Evolutionary conservation across 805 yeast species (phyloP).

Genomic region (Brettanomyces bruxellensis): DNA sequence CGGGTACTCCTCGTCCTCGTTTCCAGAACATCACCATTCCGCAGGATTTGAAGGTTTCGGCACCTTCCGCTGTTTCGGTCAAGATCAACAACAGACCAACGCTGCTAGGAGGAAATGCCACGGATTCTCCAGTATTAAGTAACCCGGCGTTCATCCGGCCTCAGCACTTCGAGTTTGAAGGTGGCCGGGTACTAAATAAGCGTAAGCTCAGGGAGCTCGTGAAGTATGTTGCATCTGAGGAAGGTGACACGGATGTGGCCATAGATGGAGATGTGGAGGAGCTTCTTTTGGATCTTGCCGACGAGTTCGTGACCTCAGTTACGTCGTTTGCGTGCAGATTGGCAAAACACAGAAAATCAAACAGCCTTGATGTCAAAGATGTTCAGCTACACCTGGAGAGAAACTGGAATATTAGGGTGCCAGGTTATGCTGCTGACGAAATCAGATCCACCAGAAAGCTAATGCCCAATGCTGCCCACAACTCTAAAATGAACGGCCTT

Average conservation of each 20-base stretch:
- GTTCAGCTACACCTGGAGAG: slow-evolving; percentile 85
- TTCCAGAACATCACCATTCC: slow-evolving; percentile 70
- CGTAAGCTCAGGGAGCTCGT: slow-evolving; percentile 85
- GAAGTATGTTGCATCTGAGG: slow-evolving; percentile 71
- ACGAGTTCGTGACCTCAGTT: slow-evolving; percentile 86
- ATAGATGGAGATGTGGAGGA: slow-evolving; percentile 97
- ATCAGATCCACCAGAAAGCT: slow-evolving; percentile 69
- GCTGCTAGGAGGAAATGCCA: slow-evolving; percentile 74
- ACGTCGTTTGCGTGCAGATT: slow-evolving; percentile 89
- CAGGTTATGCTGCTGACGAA: slow-evolving; percentile 90
- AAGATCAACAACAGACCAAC: slow-evolving; percentile 68
- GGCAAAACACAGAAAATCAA: slow-evolving; percentile 90
- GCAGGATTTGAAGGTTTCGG: slow-evolving; percentile 52
- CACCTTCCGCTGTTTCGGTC: slow-evolving; percentile 56
- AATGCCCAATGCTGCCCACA: slow-evolving; percentile 54
- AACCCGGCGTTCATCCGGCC: slow-evolving; percentile 68
- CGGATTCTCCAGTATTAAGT: slow-evolving; percentile 58
- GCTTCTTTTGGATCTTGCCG: slow-evolving; percentile 82
- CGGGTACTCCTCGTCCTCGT: slow-evolving; percentile 34
- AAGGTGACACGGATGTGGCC: slow-evolving; percentile 82
- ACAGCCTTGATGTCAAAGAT: slow-evolving; percentile 79
- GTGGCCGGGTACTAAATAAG: slow-evolving; percentile 78
- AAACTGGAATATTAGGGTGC: slow-evolving; percentile 91
- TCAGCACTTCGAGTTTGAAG: slow-evolving; percentile 76
- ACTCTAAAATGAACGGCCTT: slow-evolving; percentile 61